Evolutionary conservation across 1,284 basidiomycete genomes (phyloP).

Genomic region (Trichosporon asahii): DNA sequence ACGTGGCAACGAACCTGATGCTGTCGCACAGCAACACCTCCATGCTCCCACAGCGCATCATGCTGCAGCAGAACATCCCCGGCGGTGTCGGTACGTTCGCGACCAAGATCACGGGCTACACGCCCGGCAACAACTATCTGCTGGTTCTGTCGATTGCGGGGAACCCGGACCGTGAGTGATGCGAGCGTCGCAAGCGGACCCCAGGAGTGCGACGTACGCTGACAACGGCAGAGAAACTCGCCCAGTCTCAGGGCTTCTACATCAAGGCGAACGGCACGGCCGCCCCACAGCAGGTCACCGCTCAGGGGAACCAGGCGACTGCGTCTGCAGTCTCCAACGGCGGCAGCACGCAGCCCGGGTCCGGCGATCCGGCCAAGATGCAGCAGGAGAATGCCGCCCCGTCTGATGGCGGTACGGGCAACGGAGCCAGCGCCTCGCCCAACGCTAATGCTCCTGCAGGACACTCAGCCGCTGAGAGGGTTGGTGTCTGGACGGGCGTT

Average conservation of each 20-base stretch:
- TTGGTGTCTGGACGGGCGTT: background rate
- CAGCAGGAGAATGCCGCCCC: background rate
- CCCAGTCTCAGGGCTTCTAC: conserved; percentile 22
- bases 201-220: conserved; percentile 73
- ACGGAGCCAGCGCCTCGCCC: background rate
- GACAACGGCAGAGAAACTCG: conserved; percentile 80
- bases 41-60: background rate
- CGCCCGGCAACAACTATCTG: conserved; percentile 17
- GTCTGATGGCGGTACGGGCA: background rate
- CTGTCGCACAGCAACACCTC: conserved; percentile 15
- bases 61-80: conserved; percentile 20
- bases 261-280: conserved; percentile 22
- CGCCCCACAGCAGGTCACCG: conserved; percentile 11
- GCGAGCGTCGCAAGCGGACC: too few relatives aligned
- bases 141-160: conserved; percentile 14
- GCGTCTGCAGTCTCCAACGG: background rate
- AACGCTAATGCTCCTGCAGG: background rate
- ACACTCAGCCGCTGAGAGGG: background rate
- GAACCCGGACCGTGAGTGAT: conserved; percentile 14
- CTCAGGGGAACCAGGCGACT: background rate
- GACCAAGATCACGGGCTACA: conserved; percentile 12
- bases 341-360: background rate
- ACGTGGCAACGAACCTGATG: conserved; percentile 18
- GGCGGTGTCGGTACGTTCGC: conserved; percentile 12
- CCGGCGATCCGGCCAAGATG: background rate